Evolutionary conservation across 371 early-diverging fungal genomes (phyloP).

Genomic region (Haplosporangium sp.): DNA sequence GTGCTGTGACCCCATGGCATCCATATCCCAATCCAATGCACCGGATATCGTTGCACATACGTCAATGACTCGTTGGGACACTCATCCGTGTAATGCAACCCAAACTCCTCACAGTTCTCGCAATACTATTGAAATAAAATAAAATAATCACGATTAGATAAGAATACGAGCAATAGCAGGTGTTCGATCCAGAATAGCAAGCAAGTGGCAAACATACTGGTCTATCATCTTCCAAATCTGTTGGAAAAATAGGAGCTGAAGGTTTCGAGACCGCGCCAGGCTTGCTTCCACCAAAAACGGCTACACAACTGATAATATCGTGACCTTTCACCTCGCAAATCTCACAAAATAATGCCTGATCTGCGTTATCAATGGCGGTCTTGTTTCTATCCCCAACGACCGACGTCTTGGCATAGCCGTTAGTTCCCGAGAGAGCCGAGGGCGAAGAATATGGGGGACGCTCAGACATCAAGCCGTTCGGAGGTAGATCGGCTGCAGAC

Average conservation of each 20-base stretch:
- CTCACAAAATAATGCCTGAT: constrained; percentile 64
- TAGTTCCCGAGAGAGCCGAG: constrained; percentile 6
- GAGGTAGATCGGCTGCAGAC: constrained; percentile 20
- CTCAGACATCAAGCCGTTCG: constrained; percentile 30
- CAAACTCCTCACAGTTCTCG: constrained; percentile 76
- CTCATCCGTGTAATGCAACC: constrained; percentile 68
- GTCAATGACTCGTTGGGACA: constrained; percentile 67
- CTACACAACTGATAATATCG: constrained; percentile 70
- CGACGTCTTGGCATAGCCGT: constrained; percentile 16
- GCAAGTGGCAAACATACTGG: too few relatives aligned
- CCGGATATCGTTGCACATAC: constrained; percentile 46
- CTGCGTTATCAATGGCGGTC: constrained; percentile 14
- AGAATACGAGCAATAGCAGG: not conserved
- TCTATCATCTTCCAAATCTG: constrained; percentile 24
- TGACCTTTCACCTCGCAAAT: constrained; percentile 75
- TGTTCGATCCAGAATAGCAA: too few relatives aligned
- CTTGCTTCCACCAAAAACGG: constrained; percentile 51
- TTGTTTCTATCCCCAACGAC: not conserved
- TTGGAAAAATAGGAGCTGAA: constrained; percentile 7
- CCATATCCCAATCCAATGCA: not conserved
- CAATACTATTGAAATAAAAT: constrained; percentile 60
- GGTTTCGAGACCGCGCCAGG: constrained; percentile 22
- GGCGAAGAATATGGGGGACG: constrained; percentile 8
- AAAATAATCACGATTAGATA: not conserved
- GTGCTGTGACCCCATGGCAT: not conserved